A percentile compares a stretch with the other conserved stretches of the same genome.
Evolutionary conservation across 306 rosid genomes (phyloP).

Genomic region (Glycine latifolia): DNA sequence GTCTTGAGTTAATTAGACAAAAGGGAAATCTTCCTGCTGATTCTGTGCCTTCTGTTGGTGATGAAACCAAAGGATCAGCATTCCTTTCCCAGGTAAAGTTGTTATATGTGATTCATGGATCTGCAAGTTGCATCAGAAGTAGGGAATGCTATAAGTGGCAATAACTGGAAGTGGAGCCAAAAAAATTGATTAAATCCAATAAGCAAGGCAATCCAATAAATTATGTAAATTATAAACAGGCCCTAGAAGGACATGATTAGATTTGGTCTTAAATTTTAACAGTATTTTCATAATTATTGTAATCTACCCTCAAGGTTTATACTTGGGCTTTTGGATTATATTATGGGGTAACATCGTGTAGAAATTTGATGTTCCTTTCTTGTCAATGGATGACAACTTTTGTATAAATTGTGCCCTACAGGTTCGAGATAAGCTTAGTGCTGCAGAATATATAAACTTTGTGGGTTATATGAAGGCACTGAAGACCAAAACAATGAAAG

Average conservation of each 20-base stretch:
- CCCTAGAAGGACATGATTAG: slow-evolving; percentile 9
- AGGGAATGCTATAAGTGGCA: slow-evolving; percentile 24
- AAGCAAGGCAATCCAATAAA: slow-evolving; percentile 28
- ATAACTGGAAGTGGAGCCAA: slow-evolving; percentile 17
- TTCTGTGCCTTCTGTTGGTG: slow-evolving; percentile 54
- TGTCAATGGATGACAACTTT: slow-evolving; percentile 27
- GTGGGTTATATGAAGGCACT: slow-evolving; percentile 89
- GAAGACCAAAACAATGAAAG: slow-evolving; percentile 84
- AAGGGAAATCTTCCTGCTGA: slow-evolving; percentile 48
- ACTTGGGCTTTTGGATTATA: background rate
- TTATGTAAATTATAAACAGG: background rate
- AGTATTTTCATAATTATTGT: background rate
- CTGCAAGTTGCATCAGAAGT: slow-evolving; percentile 34
- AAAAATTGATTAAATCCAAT: slow-evolving; percentile 14
- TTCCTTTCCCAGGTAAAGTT: slow-evolving; percentile 81
- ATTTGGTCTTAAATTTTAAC: slow-evolving; percentile 32
- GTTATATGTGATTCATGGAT: slow-evolving; percentile 34
- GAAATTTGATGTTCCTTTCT: background rate
- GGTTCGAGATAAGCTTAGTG: slow-evolving; percentile 82
- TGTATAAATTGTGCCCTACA: slow-evolving; percentile 50
- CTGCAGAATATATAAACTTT: slow-evolving; percentile 74
- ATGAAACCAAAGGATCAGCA: slow-evolving; percentile 73
- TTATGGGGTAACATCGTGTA: background rate
- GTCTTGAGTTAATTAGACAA: slow-evolving; percentile 49
- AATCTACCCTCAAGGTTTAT: background rate